phyloP scores from a whole-genome alignment of 805 yeast genomes.

The Barnettozyma botsteinii region DNA sequence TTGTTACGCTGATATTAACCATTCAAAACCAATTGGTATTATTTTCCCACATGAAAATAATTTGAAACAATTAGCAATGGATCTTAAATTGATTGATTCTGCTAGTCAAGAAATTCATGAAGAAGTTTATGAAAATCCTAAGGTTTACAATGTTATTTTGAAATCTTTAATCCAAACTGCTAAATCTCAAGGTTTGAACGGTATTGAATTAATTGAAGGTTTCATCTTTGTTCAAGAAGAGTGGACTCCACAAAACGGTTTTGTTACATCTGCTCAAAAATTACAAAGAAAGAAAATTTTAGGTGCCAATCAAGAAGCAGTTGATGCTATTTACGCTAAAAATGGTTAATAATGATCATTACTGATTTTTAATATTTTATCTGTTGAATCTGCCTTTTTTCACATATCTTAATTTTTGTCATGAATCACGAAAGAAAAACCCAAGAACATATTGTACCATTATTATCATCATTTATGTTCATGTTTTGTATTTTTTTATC shows the following conservation, averaged over 20 bases:
- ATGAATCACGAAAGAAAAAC: too few species aligned
- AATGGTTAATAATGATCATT: background rate
- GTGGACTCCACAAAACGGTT: slow-evolving; percentile 97
- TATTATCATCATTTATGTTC: too few species aligned
- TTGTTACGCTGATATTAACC: slow-evolving; percentile 84
- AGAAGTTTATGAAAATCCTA: slow-evolving; percentile 46
- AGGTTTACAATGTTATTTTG: slow-evolving; percentile 48
- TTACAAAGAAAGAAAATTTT: slow-evolving; percentile 89
- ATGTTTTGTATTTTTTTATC: background rate
- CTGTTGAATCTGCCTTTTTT: too few species aligned
- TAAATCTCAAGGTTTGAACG: slow-evolving; percentile 69
- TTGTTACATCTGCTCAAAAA: slow-evolving; percentile 92
- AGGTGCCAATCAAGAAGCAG: slow-evolving; percentile 56
- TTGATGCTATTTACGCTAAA: slow-evolving; percentile 53
- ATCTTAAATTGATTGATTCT: slow-evolving; percentile 43
- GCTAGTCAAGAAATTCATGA: slow-evolving; percentile 36
- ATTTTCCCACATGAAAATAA: slow-evolving; percentile 73
- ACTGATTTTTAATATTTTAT: too few species aligned
- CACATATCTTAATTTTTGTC: too few species aligned
- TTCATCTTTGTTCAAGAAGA: slow-evolving; percentile 78
- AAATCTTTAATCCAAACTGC: slow-evolving; percentile 69
- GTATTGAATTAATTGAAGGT: slow-evolving; percentile 81
- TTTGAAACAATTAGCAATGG: slow-evolving; percentile 53
- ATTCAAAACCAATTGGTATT: slow-evolving; percentile 90
- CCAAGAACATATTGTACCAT: too few species aligned